These are phyloP conservation scores for Carex littledalei DNA, from an alignment of 176 grass and related monocot genomes.

Conservation along the genomic window DNA sequence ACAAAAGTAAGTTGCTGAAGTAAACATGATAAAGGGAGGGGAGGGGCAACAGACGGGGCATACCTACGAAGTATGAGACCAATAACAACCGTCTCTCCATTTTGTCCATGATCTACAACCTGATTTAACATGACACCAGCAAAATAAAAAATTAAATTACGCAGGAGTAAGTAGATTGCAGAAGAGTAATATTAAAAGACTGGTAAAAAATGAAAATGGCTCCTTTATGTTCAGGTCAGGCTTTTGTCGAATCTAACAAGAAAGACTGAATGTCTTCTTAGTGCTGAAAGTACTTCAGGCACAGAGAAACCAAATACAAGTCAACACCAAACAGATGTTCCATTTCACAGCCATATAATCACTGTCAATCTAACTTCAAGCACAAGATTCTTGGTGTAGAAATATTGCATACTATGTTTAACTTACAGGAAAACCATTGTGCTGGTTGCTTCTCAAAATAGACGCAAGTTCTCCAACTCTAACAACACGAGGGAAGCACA, in stretches of 20 bases:
- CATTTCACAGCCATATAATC: neutral
- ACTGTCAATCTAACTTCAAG: neutral
- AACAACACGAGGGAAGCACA: constrained; percentile 62
- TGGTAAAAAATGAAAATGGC: neutral
- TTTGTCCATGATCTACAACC: constrained; percentile 80
- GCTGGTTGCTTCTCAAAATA: constrained; percentile 66
- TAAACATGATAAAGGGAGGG: neutral
- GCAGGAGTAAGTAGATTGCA: neutral
- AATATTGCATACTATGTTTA: neutral
- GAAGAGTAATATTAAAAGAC: neutral
- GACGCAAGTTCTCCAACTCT: constrained; percentile 69
- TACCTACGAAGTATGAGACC: constrained; percentile 98
- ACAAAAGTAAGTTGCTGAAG: constrained; percentile 12
- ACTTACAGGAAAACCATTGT: constrained; percentile 97
- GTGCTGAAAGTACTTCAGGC: neutral
- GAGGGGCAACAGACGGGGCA: neutral
- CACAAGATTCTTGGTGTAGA: neutral
- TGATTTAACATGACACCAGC: constrained; percentile 21
- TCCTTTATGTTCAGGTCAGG: neutral
- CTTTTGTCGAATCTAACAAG: neutral
- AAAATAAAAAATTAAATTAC: constrained; percentile 9
- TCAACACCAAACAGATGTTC: neutral
- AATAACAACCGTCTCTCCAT: constrained; percentile 83
- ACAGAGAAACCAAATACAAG: neutral
- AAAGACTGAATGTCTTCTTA: neutral